Conservation (phyloP, 257 asterid genomes). For the Nicotiana sylvestris region DNA sequence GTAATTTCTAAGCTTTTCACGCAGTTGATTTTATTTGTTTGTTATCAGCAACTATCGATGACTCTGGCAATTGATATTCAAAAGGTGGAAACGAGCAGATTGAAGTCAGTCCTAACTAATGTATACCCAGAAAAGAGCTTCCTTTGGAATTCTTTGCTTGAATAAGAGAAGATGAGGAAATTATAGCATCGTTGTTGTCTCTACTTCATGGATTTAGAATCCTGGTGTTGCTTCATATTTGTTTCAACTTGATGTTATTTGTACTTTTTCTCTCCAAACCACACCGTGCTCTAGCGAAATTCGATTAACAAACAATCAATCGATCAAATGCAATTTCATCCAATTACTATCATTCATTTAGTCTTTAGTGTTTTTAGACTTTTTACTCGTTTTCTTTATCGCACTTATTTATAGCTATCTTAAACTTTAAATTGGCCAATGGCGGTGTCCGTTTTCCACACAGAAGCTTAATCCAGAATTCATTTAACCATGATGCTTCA, state of each 20-base stretch:
- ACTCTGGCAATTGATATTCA: constrained; percentile 39
- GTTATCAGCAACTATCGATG: constrained; percentile 52
- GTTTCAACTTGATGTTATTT: background rate
- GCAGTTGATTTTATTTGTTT: background rate
- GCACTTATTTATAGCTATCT: too few species aligned
- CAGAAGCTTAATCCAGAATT: too few species aligned
- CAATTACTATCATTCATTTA: too few species aligned
- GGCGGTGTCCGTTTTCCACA: too few species aligned
- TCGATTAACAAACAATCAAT: too few species aligned
- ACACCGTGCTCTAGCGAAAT: background rate
- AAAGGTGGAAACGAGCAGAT: constrained; percentile 29
- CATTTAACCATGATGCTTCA: too few species aligned
- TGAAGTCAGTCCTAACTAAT: constrained; percentile 34
- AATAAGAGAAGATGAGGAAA: background rate
- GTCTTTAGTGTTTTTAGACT: too few species aligned
- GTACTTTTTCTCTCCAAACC: background rate
- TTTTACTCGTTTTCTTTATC: too few species aligned
- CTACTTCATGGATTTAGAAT: background rate
- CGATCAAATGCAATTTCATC: too few species aligned
- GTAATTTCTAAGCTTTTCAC: background rate
- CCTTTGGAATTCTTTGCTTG: constrained; percentile 47
- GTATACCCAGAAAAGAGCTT: constrained; percentile 41
- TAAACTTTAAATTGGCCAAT: too few species aligned
- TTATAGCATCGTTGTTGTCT: background rate
- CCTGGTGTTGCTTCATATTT: background rate